A percentile compares a stretch with the other conserved stretches of the same genome.
Conservation (phyloP, 2,329 filamentous ascomycete species). For the Mycosphaerella sp. region DNA sequence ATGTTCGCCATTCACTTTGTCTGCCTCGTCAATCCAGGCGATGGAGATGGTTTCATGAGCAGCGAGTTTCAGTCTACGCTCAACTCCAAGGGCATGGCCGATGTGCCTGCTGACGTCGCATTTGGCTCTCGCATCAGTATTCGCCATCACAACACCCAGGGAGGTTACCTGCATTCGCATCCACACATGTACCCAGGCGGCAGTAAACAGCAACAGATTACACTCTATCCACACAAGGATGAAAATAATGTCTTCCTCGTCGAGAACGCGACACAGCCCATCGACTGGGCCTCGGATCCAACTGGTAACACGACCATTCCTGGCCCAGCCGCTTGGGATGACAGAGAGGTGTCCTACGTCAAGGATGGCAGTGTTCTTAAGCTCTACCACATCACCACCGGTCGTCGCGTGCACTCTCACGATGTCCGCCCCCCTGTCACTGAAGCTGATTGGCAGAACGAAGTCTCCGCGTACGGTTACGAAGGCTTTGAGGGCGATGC, state of each 20-base stretch:
- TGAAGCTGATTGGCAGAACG: conserved; percentile 59
- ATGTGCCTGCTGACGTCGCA: conserved; percentile 85
- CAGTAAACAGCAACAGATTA: conserved; percentile 98
- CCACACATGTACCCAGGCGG: conserved; percentile 95
- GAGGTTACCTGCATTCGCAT: conserved; percentile 95
- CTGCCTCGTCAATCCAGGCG: conserved; percentile 87
- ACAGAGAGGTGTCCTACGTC: conserved; percentile 60
- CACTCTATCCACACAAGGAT: conserved; percentile 97
- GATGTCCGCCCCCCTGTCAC: conserved; percentile 82
- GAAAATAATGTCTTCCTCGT: conserved; percentile 94
- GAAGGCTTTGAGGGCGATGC: conserved; percentile 95
- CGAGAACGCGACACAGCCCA: conserved; percentile 92
- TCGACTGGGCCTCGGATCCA: conserved; percentile 44
- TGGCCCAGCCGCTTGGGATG: conserved; percentile 79
- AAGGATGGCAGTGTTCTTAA: conserved; percentile 73
- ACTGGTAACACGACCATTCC: conserved; percentile 62
- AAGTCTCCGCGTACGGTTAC: conserved; percentile 82
- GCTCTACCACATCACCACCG: conserved; percentile 75
- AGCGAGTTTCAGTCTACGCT: conserved; percentile 97
- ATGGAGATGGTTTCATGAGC: conserved; percentile 99
- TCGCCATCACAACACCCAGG: conserved; percentile 94
- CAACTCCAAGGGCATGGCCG: conserved; percentile 94
- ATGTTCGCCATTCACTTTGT: conserved; percentile 98
- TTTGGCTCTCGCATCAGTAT: conserved; percentile 80
- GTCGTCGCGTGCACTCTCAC: conserved; percentile 90